Percentiles rank a stretch among this genome's conserved stretches.
Evolutionary conservation across 306 rosid species (phyloP).

Genomic region (Coriaria nepalensis): DNA sequence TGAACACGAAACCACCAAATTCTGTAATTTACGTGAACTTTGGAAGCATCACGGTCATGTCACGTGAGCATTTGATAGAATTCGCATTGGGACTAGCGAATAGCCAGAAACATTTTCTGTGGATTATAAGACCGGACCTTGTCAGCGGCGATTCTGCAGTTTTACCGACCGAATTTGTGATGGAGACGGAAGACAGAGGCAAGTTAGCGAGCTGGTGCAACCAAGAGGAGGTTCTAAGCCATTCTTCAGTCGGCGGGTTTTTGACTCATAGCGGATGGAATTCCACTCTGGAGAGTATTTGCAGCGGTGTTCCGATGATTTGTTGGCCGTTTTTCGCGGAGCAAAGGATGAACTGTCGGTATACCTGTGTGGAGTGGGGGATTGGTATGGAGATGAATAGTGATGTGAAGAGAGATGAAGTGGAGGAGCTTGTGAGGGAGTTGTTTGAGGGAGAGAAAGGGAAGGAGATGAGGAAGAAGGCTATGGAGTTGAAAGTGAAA

Average conservation of each 20-base stretch:
- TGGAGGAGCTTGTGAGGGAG: constrained; percentile 20
- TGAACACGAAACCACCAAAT: constrained; percentile 7
- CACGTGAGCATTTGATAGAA: constrained; percentile 9
- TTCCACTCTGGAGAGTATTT: constrained; percentile 13
- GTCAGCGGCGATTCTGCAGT: constrained; percentile 13
- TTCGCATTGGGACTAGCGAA: constrained; percentile 21
- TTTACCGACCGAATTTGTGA: constrained; percentile 13
- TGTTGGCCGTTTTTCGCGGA: constrained; percentile 24
- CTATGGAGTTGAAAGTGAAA: constrained; percentile 10
- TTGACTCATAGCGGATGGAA: constrained; percentile 30
- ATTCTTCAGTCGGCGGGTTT: constrained; percentile 19
- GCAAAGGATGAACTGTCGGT: constrained; percentile 14
- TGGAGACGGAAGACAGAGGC: constrained; percentile 13
- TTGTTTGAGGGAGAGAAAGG: constrained; percentile 25
- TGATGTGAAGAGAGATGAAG: constrained; percentile 18
- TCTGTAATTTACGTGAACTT: constrained; percentile 19
- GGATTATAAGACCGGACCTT: constrained; percentile 27
- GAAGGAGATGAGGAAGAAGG: constrained; percentile 17
- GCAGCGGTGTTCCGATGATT: constrained; percentile 21
- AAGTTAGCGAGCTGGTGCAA: constrained; percentile 19
- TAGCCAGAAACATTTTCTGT: constrained; percentile 17
- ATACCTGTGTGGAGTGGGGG: constrained; percentile 13
- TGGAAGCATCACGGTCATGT: constrained; percentile 19
- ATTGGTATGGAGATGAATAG: constrained; percentile 19
- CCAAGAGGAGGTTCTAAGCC: constrained; percentile 21